Evolutionary conservation across 1,139 yeast species (phyloP).

Genomic region (Hyphopichia burtonii): DNA sequence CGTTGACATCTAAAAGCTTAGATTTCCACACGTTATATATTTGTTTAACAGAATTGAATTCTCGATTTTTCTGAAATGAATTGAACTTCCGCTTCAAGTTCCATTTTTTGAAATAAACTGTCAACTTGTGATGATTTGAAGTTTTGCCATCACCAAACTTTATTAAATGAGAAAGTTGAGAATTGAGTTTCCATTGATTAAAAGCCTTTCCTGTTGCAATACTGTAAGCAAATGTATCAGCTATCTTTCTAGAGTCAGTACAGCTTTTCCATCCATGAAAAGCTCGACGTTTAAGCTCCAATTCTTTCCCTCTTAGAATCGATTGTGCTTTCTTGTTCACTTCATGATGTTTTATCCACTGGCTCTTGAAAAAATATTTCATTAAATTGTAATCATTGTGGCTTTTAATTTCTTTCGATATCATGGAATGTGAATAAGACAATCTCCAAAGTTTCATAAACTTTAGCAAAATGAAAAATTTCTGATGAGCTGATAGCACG

Average conservation of each 20-base stretch:
- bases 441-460: constrained; percentile 16
- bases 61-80: neutral
- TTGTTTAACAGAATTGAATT: constrained; percentile 5
- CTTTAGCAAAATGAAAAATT: constrained; percentile 10
- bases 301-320: constrained; percentile 4
- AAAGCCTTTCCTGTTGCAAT: neutral
- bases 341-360: constrained; percentile 14
- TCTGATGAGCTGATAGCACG: constrained; percentile 8
- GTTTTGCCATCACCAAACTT: neutral
- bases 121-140: neutral
- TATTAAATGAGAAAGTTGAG: neutral
- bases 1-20: neutral
- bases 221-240: constrained; percentile 10
- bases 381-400: constrained; percentile 9
- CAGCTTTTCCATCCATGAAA: constrained; percentile 16
- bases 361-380: constrained; percentile 12
- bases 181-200: neutral
- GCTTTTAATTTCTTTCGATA: constrained; percentile 7
- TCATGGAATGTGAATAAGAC: constrained; percentile 6
- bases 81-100: neutral
- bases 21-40: constrained; percentile 15
- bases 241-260: constrained; percentile 7
- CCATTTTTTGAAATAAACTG: neutral
- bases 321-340: constrained; percentile 7
- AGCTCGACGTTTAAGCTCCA: constrained; percentile 4